These are phyloP conservation scores for Dactylonectria macrodidyma DNA, from an alignment of 2,329 filamentous ascomycete species.

Conservation along the genomic window DNA sequence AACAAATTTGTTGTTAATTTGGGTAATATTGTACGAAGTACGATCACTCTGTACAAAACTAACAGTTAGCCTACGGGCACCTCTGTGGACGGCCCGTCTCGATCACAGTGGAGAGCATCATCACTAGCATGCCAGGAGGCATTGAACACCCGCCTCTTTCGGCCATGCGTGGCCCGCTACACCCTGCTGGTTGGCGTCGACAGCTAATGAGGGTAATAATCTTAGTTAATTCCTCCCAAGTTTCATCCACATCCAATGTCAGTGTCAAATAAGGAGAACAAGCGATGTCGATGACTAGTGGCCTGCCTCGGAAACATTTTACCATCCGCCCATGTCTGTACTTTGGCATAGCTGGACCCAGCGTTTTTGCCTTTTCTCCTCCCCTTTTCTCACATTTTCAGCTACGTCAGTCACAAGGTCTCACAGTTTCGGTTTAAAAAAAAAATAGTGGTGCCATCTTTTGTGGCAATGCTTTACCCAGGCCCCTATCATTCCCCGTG, in stretches of 20 bases:
- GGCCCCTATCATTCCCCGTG: conserved; percentile 21
- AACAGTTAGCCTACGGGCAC: not conserved
- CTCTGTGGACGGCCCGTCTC: not conserved
- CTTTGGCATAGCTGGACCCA: not conserved
- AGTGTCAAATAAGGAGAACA: conserved; percentile 8
- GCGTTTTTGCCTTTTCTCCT: not conserved
- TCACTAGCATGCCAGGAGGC: not conserved
- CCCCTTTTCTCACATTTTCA: not conserved
- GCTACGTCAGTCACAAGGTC: not conserved
- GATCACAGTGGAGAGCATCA: not conserved
- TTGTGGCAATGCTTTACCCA: conserved; percentile 6
- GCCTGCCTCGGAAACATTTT: conserved; percentile 1
- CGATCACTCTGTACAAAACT: too few relatives aligned
- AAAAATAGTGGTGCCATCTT: not conserved
- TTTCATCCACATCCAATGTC: not conserved
- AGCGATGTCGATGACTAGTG: conserved; percentile 15
- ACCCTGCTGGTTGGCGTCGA: conserved; percentile 3
- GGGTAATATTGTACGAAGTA: too few relatives aligned
- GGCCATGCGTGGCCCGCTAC: not conserved
- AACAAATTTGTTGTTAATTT: not conserved
- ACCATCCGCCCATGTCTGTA: not conserved
- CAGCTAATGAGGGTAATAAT: conserved; percentile 7
- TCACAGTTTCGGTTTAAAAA: not conserved
- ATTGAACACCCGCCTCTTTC: not conserved
- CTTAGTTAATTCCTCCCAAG: not conserved